Base-by-base conservation (phyloP, 495 filamentous ascomycete genomes). In the Annulohypoxylon bovei region DNA sequence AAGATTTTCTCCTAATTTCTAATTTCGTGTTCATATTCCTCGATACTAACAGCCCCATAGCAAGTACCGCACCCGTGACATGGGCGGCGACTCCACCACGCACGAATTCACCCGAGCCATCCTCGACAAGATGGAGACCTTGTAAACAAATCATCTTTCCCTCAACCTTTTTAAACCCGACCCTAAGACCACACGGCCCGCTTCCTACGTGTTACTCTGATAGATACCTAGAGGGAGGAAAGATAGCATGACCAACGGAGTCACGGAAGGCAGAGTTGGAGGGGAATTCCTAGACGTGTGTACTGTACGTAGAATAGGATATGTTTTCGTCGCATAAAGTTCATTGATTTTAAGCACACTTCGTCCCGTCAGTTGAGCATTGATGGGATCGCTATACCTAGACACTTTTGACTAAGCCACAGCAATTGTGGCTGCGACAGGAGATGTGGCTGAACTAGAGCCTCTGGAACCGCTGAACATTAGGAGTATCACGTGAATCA, bases 51-150 rank as follows among this genome's bases (percentile, higher is more conserved):
- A 49, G 22, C 32, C 54, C 12, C 42, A 76, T 75, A 95, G 94
- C 68, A 88, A 92, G 81, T 84, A 88, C 76, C 88, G 93, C 67
- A 99, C 95, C 59, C 90, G 89, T 71, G 95, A 99, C 77, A 98
- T 99, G 95, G 93, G 94, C 72, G 95, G 95, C 76, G 84, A 90
- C 61, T 86, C 87, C 76, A 92, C 90, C 76, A 99, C 93, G 68
- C 91, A 98, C 78, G 89, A 98, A 76, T 99, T 98, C 83, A 98
- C 96, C 72, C 85, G 91, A 47, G 95, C 96, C 70, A 91, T 99
- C 72, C 84, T 99, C 73, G 86, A 91, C 80, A 91, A 95, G 84
- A 98, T 99, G 95, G 94, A 98, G 70, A 79, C 76, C 44, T 62
- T 77, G 63, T 78, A 77, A 73, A 60, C 65, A 32, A 40, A 23